These are phyloP conservation scores for Wickerhamiella azyma DNA, from an alignment of 805 yeast species.

Conservation along the genomic window DNA sequence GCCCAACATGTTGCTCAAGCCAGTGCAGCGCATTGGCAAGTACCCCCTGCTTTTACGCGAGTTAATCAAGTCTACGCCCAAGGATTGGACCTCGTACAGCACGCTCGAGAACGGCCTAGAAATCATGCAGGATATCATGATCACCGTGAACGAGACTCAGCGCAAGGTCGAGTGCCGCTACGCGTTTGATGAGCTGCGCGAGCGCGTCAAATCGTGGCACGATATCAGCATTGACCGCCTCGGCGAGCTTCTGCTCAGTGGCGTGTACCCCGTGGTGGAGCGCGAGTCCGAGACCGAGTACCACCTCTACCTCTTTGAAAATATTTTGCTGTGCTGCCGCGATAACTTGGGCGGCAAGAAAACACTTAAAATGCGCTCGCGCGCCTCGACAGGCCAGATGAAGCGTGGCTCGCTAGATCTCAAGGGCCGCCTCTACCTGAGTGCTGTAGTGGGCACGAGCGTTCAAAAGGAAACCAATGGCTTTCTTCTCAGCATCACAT, in stretches of 20 bases:
- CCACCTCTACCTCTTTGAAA: conserved; percentile 78
- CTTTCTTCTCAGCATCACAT: conserved; percentile 22
- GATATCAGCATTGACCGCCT: conserved; percentile 68
- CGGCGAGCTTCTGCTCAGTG: conserved; percentile 74
- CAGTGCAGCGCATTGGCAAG: conserved; percentile 91
- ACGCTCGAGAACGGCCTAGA: conserved; percentile 61
- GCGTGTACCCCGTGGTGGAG: conserved; percentile 41
- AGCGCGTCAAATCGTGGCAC: conserved; percentile 80
- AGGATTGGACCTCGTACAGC: conserved; percentile 37
- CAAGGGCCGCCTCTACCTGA: conserved; percentile 71
- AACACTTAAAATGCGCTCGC: conserved; percentile 37
- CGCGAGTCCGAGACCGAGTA: conserved; percentile 73
- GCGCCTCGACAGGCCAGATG: conserved; percentile 12
- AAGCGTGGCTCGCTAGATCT: conserved; percentile 35
- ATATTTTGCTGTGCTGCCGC: conserved; percentile 48
- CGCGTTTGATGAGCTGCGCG: conserved; percentile 50
- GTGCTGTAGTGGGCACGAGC: conserved; percentile 41
- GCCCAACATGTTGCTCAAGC: conserved; percentile 80
- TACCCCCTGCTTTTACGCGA: conserved; percentile 72
- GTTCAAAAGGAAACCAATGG: conserved; percentile 19
- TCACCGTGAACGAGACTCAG: conserved; percentile 84
- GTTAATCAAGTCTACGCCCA: conserved; percentile 50
- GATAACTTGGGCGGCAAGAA: conserved; percentile 41
- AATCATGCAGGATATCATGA: conserved; percentile 72
- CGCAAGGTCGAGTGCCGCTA: conserved; percentile 78